A percentile compares a stretch with the other conserved stretches of the same genome.
phyloP scores from a whole-genome alignment of 805 yeast genomes.

The Wickerhamiella dianesei region DNA sequence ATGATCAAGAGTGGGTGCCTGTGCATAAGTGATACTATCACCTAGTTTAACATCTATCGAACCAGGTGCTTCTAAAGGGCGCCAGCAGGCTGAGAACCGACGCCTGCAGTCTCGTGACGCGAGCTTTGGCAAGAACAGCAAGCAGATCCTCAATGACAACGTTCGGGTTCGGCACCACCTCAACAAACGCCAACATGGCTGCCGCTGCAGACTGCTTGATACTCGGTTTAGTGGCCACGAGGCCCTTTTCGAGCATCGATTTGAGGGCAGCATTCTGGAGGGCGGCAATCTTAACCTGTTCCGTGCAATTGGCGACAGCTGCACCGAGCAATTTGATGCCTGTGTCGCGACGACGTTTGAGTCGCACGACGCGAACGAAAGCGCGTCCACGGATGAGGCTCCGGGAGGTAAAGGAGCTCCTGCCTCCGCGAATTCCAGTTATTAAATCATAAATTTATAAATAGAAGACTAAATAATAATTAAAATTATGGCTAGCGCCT shows the following conservation, averaged over 20 bases:
- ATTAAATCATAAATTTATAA: no score
- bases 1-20: no score
- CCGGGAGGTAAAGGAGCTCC: background rate
- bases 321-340: conserved; percentile 48
- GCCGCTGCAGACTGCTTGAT: conserved; percentile 57
- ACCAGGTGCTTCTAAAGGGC: no score
- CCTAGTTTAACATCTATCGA: no score
- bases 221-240: conserved; percentile 59
- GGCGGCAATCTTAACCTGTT: conserved; percentile 25
- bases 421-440: background rate
- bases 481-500: conserved; percentile 30
- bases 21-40: no score
- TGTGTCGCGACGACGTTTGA: conserved; percentile 83
- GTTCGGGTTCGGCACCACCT: conserved; percentile 45
- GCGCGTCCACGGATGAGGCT: conserved; percentile 10
- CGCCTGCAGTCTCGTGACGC: conserved; percentile 63
- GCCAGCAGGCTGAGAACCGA: conserved; percentile 46
- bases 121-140: conserved; percentile 44
- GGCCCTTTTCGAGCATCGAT: conserved; percentile 64
- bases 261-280: conserved; percentile 19
- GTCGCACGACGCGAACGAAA: conserved; percentile 54
- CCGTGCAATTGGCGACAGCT: conserved; percentile 44
- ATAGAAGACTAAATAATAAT: no score
- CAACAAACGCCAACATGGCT: conserved; percentile 48
- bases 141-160: conserved; percentile 45